Evolutionary conservation across 2,329 filamentous ascomycete genomes (phyloP), one percentile per base, ranked within the genome.

Genomic region (Dothistroma septosporum): DNA sequence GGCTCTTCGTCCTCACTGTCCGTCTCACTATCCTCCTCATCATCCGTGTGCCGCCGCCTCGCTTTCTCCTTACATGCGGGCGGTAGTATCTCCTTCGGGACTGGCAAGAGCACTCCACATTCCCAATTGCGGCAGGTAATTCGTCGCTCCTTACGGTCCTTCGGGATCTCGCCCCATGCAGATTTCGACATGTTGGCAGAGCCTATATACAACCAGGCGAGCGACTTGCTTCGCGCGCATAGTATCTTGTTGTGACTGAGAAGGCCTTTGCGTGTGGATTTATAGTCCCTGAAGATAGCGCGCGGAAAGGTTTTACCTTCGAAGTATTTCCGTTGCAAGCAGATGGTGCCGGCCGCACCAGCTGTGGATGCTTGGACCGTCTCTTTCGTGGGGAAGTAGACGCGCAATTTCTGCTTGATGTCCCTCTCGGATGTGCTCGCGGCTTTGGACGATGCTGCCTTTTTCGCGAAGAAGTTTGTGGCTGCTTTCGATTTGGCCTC

Each of bases 81-180:
- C 14, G 33, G 22, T 41, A 53, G n/a, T 32, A 24, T 31, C 31
- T 33, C 35, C 46, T 53, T 61, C 32, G 52, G 35, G 11, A 66
- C 58, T 2, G 63, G 62, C 47, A 65, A 33, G 11, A 97, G 69
- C 1, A 99, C 90, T 37, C 94, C 94, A 71, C 92, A 96, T 76
- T 97, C 94, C 92, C 93, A 97, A 74, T 97, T 99, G 58, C 90
- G 86, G 74, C 89, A 92, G 64, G 84, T 92, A 64, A 97, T 80
- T 74, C 91, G 96, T 12, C 87, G 87, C 44, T 62, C 68, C 2
- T 85, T 88, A 66, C 83, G 85, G 69, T 95, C 88, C 69, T 87
- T 86, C 57, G 87, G 84, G 32, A 96, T 76, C 52, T 86, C 86
- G 22, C 93, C 94, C 93, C 94, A 99, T 32, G 94, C 94, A 73